phyloP scores from a whole-genome alignment of 768 basidiomycete species.

The Coprinopsis cinerea region DNA sequence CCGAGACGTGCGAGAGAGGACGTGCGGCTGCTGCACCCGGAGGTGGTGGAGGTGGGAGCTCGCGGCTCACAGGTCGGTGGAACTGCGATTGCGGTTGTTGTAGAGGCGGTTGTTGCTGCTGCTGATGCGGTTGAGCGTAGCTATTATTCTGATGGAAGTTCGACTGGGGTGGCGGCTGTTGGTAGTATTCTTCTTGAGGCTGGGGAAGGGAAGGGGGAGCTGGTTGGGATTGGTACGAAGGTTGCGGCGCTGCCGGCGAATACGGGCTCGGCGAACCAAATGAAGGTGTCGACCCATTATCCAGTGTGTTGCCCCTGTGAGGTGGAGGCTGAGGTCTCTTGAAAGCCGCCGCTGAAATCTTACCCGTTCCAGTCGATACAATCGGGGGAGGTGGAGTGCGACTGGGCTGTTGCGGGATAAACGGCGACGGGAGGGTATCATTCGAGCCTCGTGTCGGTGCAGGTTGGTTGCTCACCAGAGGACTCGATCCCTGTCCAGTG shows the following conservation, averaged over 20 bases:
- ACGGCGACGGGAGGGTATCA: background rate
- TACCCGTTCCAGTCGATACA: constrained; percentile 38
- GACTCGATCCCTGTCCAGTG: background rate
- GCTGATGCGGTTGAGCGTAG: constrained; percentile 7
- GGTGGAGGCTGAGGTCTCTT: constrained; percentile 37
- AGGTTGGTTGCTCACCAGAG: background rate
- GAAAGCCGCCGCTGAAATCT: constrained; percentile 75
- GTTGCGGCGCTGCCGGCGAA: background rate
- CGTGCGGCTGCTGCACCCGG: constrained; percentile 10
- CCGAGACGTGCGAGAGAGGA: constrained; percentile 21
- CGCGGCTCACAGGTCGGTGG: constrained; percentile 6
- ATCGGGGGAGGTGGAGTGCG: constrained; percentile 2
- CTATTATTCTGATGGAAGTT: background rate
- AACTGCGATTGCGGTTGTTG: constrained; percentile 4
- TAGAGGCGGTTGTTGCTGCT: constrained; percentile 14
- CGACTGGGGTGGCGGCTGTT: background rate
- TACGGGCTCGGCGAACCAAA: constrained; percentile 4
- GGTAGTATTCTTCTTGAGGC: background rate
- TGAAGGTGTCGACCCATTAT: constrained; percentile 14
- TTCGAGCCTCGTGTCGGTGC: background rate
- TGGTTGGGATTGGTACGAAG: background rate
- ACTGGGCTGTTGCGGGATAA: background rate
- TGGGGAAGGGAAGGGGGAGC: background rate
- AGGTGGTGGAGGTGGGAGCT: constrained; percentile 13
- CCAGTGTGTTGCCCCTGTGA: constrained; percentile 22